These are phyloP conservation scores for Fusarium compactum DNA, from an alignment of 2,329 filamentous ascomycete genomes.

Conservation along the genomic window DNA sequence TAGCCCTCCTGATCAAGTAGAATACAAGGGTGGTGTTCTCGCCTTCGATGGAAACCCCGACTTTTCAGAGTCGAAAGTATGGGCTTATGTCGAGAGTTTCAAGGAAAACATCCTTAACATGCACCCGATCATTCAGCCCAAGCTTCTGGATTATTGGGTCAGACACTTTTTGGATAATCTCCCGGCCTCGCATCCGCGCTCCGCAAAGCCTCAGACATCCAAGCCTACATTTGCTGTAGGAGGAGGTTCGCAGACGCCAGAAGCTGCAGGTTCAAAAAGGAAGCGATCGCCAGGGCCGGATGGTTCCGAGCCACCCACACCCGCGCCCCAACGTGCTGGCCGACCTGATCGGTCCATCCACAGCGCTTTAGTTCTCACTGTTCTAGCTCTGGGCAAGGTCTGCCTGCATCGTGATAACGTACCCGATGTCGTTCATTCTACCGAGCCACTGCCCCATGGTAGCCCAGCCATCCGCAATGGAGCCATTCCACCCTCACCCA, in stretches of 20 bases:
- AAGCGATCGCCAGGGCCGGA: constrained; percentile 65
- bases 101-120: constrained; percentile 72
- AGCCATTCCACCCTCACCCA: constrained; percentile 62
- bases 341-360: constrained; percentile 75
- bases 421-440: constrained; percentile 65
- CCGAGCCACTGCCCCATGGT: constrained; percentile 51
- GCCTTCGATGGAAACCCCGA: constrained; percentile 65
- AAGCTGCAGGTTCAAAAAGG: constrained; percentile 60
- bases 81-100: constrained; percentile 67
- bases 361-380: constrained; percentile 84
- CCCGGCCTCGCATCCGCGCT: constrained; percentile 50
- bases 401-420: constrained; percentile 69
- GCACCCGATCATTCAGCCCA: constrained; percentile 71
- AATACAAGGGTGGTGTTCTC: constrained; percentile 55
- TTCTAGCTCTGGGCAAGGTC: constrained; percentile 89
- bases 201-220: constrained; percentile 46
- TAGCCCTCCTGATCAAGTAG: constrained; percentile 58
- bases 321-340: constrained; percentile 55
- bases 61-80: constrained; percentile 64
- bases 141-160: constrained; percentile 65
- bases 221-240: constrained; percentile 52
- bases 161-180: constrained; percentile 64
- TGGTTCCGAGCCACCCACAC: constrained; percentile 49
- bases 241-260: constrained; percentile 44
- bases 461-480: constrained; percentile 61